phyloP scores from a whole-genome alignment of 1,139 yeast genomes.

The Eremothecium sinecaudum region DNA sequence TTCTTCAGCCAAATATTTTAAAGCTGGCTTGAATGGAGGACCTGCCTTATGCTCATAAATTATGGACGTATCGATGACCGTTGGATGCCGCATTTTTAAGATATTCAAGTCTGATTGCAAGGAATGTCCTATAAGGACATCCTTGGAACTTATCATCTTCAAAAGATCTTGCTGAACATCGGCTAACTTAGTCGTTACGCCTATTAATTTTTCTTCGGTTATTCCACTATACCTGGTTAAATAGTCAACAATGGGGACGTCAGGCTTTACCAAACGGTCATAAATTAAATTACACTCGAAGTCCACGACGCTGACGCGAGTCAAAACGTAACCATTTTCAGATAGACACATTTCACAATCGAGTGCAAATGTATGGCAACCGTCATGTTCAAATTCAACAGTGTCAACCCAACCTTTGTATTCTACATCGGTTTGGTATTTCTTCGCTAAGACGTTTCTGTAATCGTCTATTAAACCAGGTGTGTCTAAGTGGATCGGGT shows the following conservation, averaged over 20 bases:
- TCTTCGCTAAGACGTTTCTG: slow-evolving; percentile 9
- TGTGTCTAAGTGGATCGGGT: slow-evolving; percentile 49
- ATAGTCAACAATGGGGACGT: slow-evolving; percentile 64
- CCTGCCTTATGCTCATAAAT: slow-evolving; percentile 70
- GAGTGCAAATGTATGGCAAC: slow-evolving; percentile 60
- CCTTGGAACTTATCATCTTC: slow-evolving; percentile 39
- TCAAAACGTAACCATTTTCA: slow-evolving; percentile 51
- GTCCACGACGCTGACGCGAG: slow-evolving; percentile 69
- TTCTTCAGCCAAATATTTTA: slow-evolving; percentile 54
- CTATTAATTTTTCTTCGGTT: slow-evolving; percentile 53
- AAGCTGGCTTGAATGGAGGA: slow-evolving; percentile 67
- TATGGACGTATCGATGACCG: slow-evolving; percentile 59
- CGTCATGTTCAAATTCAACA: slow-evolving; percentile 39
- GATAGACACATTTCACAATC: slow-evolving; percentile 92
- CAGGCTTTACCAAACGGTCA: slow-evolving; percentile 73
- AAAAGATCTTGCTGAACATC: slow-evolving; percentile 59
- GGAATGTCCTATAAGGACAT: slow-evolving; percentile 64
- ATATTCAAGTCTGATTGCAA: slow-evolving; percentile 59
- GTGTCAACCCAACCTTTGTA: slow-evolving; percentile 53
- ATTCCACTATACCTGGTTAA: slow-evolving; percentile 81
- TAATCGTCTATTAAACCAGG: slow-evolving; percentile 15
- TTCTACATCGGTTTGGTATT: slow-evolving; percentile 8
- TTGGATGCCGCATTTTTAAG: slow-evolving; percentile 49
- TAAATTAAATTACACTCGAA: slow-evolving; percentile 49
- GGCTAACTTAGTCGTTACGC: slow-evolving; percentile 52